Evolutionary conservation across 345 rosid genomes (phyloP), one percentile per base, ranked within the genome.

Genomic region (Xanthoceras sorbifolium): DNA sequence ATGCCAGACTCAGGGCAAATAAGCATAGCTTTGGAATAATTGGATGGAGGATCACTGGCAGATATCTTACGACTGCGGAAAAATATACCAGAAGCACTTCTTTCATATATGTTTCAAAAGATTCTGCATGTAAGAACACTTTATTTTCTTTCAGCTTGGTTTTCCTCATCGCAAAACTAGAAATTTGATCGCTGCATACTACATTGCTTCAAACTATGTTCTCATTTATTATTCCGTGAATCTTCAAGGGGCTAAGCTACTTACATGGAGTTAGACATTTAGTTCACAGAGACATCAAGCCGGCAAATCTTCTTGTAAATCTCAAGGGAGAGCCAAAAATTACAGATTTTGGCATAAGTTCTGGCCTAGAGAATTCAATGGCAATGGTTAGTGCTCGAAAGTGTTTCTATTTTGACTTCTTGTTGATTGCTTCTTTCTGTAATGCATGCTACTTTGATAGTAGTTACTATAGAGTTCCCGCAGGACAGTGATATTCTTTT

Each of bases 41-140:
- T 95, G 99, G 90, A 93, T 84, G 99, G 96, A 70, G 99, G 99
- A 3, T 95, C 99, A 77, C 83, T 95, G 76, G 98, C 96, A n/a
- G 99, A 95, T 82, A 84, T 95, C 74, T 81, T 95, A 78, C 87
- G 85, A 77, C 78, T 82, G 69, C 73, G 38, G 76, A 87, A 86
- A 87, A 83, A 75, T 78, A 86, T 93, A 61, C 99, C 98, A 5
- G 99, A 95, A 79, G 97, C 92, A 15, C 78, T 93, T 73, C 97
- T 95, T 85, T 95, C 98, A 50, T 74, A 83, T 55, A 88, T 95
- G 98, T 91, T 91, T 83, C 93, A 88, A 77, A 93, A 89, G 87
- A 92, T 95, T 78, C 85, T 93, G 69, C 90, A 74, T 76, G 98
- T 92, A 88, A 82, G 74, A 20, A 72, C 57, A 79, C 34, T 44